These are phyloP conservation scores for Russula earlei DNA, from an alignment of 768 basidiomycete species.

Conservation along the genomic window DNA sequence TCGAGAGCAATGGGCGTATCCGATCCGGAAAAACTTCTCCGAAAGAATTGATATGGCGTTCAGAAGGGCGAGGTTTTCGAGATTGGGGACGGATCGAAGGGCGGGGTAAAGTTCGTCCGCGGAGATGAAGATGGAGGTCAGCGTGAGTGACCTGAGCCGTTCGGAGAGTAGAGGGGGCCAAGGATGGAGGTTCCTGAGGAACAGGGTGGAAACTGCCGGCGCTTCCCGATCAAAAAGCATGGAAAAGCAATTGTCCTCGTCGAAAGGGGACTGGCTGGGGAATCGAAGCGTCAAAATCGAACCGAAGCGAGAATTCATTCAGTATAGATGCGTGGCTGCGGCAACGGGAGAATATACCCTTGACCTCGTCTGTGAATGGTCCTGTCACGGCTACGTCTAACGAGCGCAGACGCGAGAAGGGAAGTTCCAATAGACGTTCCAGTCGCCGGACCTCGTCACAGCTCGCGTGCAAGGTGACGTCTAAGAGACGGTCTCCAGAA, in stretches of 20 bases:
- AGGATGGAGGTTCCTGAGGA: slow-evolving; percentile 9
- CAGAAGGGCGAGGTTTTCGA: slow-evolving; percentile 11
- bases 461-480: slow-evolving; percentile 1
- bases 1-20: slow-evolving; percentile 6
- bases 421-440: slow-evolving; percentile 3
- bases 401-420: slow-evolving; percentile 1
- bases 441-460: slow-evolving; percentile 9
- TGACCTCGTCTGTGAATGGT: slow-evolving; percentile 15
- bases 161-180: slow-evolving; percentile 15
- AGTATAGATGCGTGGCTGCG: slow-evolving; percentile 12
- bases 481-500: slow-evolving; percentile 1
- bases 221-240: slow-evolving; percentile 11
- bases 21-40: slow-evolving; percentile 9
- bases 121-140: slow-evolving; percentile 12
- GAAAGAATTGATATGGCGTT: slow-evolving; percentile 13
- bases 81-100: slow-evolving; percentile 14
- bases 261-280: slow-evolving; percentile 8
- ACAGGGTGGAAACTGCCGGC: slow-evolving; percentile 3
- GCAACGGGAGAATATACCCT: slow-evolving; percentile 16
- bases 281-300: slow-evolving; percentile 15
- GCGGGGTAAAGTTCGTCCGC: slow-evolving; percentile 12
- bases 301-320: slow-evolving; percentile 15
- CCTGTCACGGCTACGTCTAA: slow-evolving; percentile 1
- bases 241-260: slow-evolving; percentile 8
- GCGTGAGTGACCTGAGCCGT: slow-evolving; percentile 8